A percentile compares a stretch with the other conserved stretches of the same genome.
These are phyloP conservation scores for Penicillium expansum DNA, from an alignment of 2,329 filamentous ascomycete genomes.

Conservation along the genomic window DNA sequence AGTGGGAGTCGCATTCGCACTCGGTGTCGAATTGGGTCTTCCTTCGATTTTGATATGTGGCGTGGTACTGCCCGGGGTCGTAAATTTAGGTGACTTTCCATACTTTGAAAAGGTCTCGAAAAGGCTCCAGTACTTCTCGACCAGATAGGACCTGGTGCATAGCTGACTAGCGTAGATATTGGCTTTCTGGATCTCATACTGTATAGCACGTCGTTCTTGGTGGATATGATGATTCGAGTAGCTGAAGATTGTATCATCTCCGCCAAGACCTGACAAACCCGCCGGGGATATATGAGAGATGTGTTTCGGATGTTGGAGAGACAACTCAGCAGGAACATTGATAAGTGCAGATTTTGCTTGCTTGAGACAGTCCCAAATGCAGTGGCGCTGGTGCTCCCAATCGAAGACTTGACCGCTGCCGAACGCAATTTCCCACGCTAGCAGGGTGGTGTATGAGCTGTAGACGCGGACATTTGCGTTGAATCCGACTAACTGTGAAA, in stretches of 20 bases:
- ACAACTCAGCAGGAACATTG: constrained; percentile 66
- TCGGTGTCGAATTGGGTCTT: constrained; percentile 9
- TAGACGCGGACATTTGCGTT: constrained; percentile 76
- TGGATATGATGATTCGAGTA: constrained; percentile 30
- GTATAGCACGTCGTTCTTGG: constrained; percentile 47
- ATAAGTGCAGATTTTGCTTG: constrained; percentile 68
- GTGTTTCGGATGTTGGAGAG: constrained; percentile 45
- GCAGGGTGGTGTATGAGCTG: constrained; percentile 72
- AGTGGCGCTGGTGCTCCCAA: constrained; percentile 72
- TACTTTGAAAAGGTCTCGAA: constrained; percentile 59
- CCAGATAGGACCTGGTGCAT: constrained; percentile 76
- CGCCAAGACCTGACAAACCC: constrained; percentile 10
- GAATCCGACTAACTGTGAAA: constrained; percentile 75
- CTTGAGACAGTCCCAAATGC: constrained; percentile 68
- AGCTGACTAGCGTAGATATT: constrained; percentile 83
- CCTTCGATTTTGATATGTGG: constrained; percentile 22
- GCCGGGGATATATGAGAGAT: background rate
- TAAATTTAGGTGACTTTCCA: constrained; percentile 18
- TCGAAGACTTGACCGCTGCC: constrained; percentile 72
- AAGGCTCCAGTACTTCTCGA: constrained; percentile 80
- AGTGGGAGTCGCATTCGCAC: background rate
- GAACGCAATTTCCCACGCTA: constrained; percentile 78
- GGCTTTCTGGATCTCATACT: constrained; percentile 87
- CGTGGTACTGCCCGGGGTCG: constrained; percentile 7
- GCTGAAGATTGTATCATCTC: constrained; percentile 20